Evolutionary conservation across 331 rosid species (phyloP).

Genomic region (Pyrus hybrid): DNA sequence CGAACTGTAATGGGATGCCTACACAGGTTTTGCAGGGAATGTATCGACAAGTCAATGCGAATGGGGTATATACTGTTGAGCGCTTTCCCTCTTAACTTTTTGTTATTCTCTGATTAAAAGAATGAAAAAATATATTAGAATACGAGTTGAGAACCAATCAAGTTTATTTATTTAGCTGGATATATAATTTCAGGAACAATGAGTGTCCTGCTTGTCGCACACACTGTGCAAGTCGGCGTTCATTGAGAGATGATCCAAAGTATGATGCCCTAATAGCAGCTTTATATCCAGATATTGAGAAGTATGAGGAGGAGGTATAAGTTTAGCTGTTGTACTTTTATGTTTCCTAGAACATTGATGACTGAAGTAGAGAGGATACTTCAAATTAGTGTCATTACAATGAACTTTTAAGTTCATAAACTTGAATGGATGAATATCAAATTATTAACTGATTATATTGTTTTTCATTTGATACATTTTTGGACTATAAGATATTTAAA

Average conservation of each 20-base stretch:
- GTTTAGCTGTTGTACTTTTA: conserved; percentile 5
- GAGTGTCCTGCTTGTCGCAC: conserved; percentile 99
- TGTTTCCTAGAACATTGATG: background rate
- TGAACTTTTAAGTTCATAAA: background rate
- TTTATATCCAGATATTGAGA: conserved; percentile 88
- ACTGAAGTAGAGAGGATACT: background rate
- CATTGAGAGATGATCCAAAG: conserved; percentile 95
- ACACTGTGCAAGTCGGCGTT: conserved; percentile 97
- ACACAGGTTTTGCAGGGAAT: conserved; percentile 97
- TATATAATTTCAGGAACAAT: conserved; percentile 59
- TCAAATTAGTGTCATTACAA: background rate
- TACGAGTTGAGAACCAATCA: background rate
- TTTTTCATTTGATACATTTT: no score
- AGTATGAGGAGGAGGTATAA: conserved; percentile 88
- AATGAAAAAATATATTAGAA: background rate
- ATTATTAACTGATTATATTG: no score
- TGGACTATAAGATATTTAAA: no score
- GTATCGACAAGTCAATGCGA: conserved; percentile 98
- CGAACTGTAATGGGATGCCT: conserved; percentile 97
- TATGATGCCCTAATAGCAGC: conserved; percentile 78
- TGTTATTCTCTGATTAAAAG: background rate
- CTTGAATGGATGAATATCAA: no score
- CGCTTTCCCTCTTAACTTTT: conserved; percentile 5
- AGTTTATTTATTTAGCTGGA: background rate
- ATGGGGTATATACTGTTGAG: conserved; percentile 53